phyloP scores from a whole-genome alignment of 352 stramenopile species.

The Globisporangium cylindrosporum region DNA sequence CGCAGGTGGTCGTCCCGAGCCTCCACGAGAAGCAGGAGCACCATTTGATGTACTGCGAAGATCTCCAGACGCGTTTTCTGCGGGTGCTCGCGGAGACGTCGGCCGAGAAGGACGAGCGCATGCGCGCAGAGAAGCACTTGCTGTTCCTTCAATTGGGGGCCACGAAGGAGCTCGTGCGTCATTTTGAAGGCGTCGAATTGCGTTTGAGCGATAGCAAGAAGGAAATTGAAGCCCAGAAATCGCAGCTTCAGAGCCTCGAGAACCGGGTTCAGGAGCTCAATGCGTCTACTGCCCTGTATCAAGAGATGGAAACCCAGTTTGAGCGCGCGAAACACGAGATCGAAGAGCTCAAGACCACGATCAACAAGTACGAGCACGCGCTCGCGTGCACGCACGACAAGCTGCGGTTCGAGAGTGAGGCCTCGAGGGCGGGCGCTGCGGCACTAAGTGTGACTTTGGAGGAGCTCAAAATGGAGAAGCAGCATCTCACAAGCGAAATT shows the following conservation, averaged over 20 bases:
- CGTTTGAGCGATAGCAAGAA: constrained; percentile 19
- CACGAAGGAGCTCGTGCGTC: constrained; percentile 34
- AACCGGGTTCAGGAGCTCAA: constrained; percentile 3
- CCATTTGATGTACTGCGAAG: constrained; percentile 41
- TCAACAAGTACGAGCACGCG: constrained; percentile 8
- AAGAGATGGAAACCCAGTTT: background rate
- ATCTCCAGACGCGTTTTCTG: constrained; percentile 36
- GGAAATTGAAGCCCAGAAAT: constrained; percentile 12
- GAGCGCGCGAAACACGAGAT: constrained; percentile 4
- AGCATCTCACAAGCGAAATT: background rate
- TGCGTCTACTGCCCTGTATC: background rate
- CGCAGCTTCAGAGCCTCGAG: background rate
- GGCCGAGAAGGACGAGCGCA: constrained; percentile 42
- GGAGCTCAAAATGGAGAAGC: constrained; percentile 6
- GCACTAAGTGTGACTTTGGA: constrained; percentile 7
- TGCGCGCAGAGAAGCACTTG: constrained; percentile 43
- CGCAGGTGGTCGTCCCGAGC: constrained; percentile 17
- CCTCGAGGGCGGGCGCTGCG: background rate
- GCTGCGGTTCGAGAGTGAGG: constrained; percentile 11
- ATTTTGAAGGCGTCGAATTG: constrained; percentile 40
- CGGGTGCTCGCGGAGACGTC: constrained; percentile 28
- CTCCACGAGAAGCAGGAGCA: constrained; percentile 39
- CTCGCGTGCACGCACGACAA: constrained; percentile 14
- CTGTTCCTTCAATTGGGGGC: constrained; percentile 42
- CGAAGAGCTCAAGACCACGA: constrained; percentile 10